Evolutionary conservation across 78 protist genomes (phyloP).

Genomic region (Neovahlkampfia damariscottae): DNA sequence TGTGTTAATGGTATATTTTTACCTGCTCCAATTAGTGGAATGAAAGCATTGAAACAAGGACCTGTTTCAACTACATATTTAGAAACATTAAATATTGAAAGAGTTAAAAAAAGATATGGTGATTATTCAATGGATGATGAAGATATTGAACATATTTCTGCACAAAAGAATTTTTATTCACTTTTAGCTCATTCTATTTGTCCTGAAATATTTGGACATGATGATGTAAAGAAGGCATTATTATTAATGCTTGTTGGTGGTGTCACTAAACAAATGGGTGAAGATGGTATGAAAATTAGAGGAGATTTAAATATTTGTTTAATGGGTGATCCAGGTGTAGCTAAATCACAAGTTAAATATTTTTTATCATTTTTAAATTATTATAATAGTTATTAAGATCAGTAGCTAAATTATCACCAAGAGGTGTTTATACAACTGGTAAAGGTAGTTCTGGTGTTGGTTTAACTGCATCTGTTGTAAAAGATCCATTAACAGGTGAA

Average conservation of each 20-base stretch:
- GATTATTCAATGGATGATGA: slow-evolving; percentile 11
- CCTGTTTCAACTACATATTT: slow-evolving; percentile 74
- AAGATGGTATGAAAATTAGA: slow-evolving; percentile 90
- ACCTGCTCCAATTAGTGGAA: slow-evolving; percentile 55
- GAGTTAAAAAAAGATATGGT: slow-evolving; percentile 53
- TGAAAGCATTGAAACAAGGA: slow-evolving; percentile 49
- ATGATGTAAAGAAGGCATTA: slow-evolving; percentile 95
- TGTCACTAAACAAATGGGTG: slow-evolving; percentile 9
- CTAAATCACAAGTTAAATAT: slow-evolving; percentile 96
- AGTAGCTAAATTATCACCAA: slow-evolving; percentile 33
- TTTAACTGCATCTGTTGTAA: slow-evolving; percentile 93
- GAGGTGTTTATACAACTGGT: slow-evolving; percentile 90
- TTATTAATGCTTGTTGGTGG: slow-evolving; percentile 89
- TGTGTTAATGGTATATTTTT: slow-evolving; percentile 52
- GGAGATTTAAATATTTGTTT: slow-evolving; percentile 95
- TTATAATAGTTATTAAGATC: slow-evolving; percentile 30
- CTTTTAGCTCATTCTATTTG: slow-evolving; percentile 78
- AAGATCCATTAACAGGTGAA: slow-evolving; percentile 79
- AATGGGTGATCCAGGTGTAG: slow-evolving; percentile 99
- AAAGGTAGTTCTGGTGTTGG: slow-evolving; percentile 98
- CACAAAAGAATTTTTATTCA: neutral
- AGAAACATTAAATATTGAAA: slow-evolving; percentile 48
- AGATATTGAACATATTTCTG: neutral
- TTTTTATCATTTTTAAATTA: slow-evolving; percentile 1
- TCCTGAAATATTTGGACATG: slow-evolving; percentile 96